These are phyloP conservation scores for Talaromyces amestolkiae DNA, from an alignment of 2,329 filamentous ascomycete species.

Conservation along the genomic window DNA sequence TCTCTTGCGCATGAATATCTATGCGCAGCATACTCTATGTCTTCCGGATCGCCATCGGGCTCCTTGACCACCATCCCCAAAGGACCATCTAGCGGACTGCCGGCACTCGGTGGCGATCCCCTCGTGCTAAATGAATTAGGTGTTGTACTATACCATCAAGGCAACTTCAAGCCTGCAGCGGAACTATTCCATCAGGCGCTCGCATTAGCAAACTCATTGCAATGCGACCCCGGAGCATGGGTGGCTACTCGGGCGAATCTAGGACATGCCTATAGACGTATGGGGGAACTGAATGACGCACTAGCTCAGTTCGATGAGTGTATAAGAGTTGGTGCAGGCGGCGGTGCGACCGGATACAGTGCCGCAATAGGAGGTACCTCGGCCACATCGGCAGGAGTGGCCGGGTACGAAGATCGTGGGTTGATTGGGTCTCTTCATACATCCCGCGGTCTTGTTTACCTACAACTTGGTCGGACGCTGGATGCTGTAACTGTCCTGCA, in stretches of 20 bases:
- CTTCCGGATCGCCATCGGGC: conserved; percentile 39
- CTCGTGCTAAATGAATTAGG: conserved; percentile 93
- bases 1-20: conserved; percentile 90
- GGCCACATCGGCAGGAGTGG: conserved; percentile 39
- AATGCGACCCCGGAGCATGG: conserved; percentile 78
- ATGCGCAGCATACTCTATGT: conserved; percentile 73
- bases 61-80: conserved; percentile 28
- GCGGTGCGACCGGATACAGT: conserved; percentile 73
- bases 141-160: conserved; percentile 91
- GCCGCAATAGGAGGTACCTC: conserved; percentile 53
- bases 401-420: conserved; percentile 48
- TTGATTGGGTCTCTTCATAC: conserved; percentile 48
- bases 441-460: conserved; percentile 70
- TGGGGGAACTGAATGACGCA: conserved; percentile 67
- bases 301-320: conserved; percentile 84
- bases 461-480: conserved; percentile 71
- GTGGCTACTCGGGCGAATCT: conserved; percentile 83
- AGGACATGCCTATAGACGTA: conserved; percentile 77
- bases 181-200: conserved; percentile 76
- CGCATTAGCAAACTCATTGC: conserved; percentile 72
- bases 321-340: conserved; percentile 70
- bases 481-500: conserved; percentile 81
- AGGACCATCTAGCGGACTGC: conserved; percentile 25
- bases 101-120: conserved; percentile 60
- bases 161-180: conserved; percentile 71